Base-by-base conservation (phyloP, 2,329 filamentous ascomycete genomes). In the Cladorrhinum sp. region DNA sequence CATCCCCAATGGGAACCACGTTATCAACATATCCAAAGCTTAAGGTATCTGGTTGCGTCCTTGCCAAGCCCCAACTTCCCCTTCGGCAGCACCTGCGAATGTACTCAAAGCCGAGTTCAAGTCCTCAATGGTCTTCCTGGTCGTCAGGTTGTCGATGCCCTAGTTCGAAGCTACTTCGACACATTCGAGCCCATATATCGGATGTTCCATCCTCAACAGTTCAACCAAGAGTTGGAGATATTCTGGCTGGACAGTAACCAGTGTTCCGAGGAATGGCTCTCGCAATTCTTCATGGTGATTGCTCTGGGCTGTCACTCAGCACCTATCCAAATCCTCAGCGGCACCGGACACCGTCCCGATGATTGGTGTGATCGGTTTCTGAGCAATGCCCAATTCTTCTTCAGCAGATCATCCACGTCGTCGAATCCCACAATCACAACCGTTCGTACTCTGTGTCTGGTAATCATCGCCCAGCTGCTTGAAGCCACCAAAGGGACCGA, bases 261-360 rank as follows among this genome's bases (percentile, higher is more conserved):
- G 27, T 56, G 62, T 9, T 38, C 61, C 1, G 66, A 71, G 23
- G 66, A 58, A 25, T 69, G 66, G 67, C 63, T 70, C 4, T 62
- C 67, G 1, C 68, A 71, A 56, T 61, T 71, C 8, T 68, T 65
- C 38, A 68, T 71, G 66, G 56, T 70, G 48, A 56, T 71, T 20
- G 68, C 65, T 0, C 52, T 71, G 6, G 70, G 69, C 1, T 66
- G 63, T 20, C 65, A 66, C 10, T 53, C 64, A 32, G 60, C 66
- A n/a, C 59, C 65, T 7, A 24, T 58, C 9, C 62, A 60, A 12
- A 12, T 66, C 3, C 60, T 69, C 51, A 25, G 54, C 22, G 50
- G 66, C 18, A 64, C 66, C 1, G 68, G 64, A 3, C 64, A 61
- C 29, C 65, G 63, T n/a, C 58, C 61, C 0, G 50, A 59, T 1